Base-by-base conservation (phyloP, 2,329 filamentous ascomycete species). In the Phaeosphaeria sp. region DNA sequence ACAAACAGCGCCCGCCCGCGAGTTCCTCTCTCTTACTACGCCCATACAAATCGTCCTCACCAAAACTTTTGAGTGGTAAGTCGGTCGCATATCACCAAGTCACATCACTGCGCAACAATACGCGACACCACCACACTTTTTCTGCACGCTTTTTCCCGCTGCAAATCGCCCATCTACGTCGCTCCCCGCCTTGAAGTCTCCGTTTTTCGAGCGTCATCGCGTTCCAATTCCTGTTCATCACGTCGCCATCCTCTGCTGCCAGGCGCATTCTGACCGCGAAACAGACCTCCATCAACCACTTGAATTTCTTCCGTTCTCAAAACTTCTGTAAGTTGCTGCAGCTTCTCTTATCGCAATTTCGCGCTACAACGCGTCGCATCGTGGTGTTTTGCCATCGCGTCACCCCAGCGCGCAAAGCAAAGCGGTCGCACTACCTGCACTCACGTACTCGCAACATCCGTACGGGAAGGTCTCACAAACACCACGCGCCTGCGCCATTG, bases 361-460 rank as follows among this genome's bases (percentile, higher is more conserved):
- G 66, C 68, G 67, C 71, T 65, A 65, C 55, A 54, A 63, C 63
- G 65, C 67, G 63, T 65, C 56, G 47, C 60, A 43, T 61, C 53
- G 54, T 73, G 63, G 67, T 73, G 68, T 72, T 75, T 74, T 73
- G 71, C 70, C 60, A 67, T 67, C 71, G 62, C 57, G 61, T 66
- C 60, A 56, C 61, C 54, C 52, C 48, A 58, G 40, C 66, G 63
- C 74, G 66, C 66, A 63, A 51, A 51, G 56, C 64, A 61, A 57
- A 53, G 45, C 62, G 53, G 59, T 58, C 59, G 25, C 63, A 60
- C 60, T 52, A 52, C 57, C 47, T 56, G 40, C 64, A 64, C 64
- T 58, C 65, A 63, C 56, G 46, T 56, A 59, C 53, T 49, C 60
- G 51, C 60, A 51, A 49, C 57, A 48, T 27, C 48, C 24, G 43